Evolutionary conservation across 2,329 filamentous ascomycete genomes (phyloP).

Genomic region (Neofusicoccum sp.): DNA sequence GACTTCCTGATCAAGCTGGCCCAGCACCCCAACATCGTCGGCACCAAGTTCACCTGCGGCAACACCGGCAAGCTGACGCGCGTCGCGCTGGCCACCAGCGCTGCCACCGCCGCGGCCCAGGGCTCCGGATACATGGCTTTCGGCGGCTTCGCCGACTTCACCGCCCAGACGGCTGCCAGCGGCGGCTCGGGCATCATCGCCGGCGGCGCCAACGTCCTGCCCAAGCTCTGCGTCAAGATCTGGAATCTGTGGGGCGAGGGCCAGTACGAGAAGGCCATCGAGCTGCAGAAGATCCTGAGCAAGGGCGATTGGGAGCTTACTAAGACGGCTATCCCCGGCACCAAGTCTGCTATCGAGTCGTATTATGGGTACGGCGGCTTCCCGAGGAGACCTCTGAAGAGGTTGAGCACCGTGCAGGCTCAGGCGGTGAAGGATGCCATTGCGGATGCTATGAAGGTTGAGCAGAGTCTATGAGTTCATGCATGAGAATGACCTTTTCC

Average conservation of each 20-base stretch:
- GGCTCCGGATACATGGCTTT: slow-evolving; percentile 72
- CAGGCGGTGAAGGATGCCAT: slow-evolving; percentile 42
- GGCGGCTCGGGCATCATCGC: slow-evolving; percentile 84
- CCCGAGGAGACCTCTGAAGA: slow-evolving; percentile 70
- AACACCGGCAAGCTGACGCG: slow-evolving; percentile 87
- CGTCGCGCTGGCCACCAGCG: slow-evolving; percentile 69
- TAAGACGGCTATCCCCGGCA: slow-evolving; percentile 80
- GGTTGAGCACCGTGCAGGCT: slow-evolving; percentile 58
- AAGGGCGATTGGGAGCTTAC: slow-evolving; percentile 81
- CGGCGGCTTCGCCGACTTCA: slow-evolving; percentile 85
- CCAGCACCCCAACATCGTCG: slow-evolving; percentile 77
- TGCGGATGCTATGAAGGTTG: slow-evolving; percentile 64
- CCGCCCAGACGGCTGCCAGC: slow-evolving; percentile 73
- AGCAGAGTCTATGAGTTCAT: slow-evolving; percentile 43
- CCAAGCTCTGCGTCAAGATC: slow-evolving; percentile 74
- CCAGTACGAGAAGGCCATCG: slow-evolving; percentile 71
- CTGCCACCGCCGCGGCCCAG: slow-evolving; percentile 60
- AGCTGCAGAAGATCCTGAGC: slow-evolving; percentile 73
- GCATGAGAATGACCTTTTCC: neutral
- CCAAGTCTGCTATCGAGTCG: slow-evolving; percentile 76
- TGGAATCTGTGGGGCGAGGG: slow-evolving; percentile 74
- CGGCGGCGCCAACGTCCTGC: slow-evolving; percentile 80
- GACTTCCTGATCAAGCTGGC: slow-evolving; percentile 79
- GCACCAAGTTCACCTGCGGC: slow-evolving; percentile 89
- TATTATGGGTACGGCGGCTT: slow-evolving; percentile 80